Conservation (phyloP, 2,329 filamentous ascomycete species). For the Sarocladium oryzae region DNA sequence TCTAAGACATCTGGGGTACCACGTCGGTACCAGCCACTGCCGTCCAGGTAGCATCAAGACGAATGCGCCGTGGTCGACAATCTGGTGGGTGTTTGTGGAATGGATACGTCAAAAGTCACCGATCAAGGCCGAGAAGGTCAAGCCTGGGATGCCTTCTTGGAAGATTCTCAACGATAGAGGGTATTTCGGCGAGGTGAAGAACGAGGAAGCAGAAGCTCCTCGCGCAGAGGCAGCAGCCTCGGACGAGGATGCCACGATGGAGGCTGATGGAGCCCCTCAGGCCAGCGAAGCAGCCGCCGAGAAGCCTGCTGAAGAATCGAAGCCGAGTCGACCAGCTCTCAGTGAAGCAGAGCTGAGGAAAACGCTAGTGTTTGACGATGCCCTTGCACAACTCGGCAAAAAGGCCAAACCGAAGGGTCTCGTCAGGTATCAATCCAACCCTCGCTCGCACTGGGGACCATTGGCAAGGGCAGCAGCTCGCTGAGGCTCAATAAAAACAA, state of each 20-base stretch:
- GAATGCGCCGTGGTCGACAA: conserved; percentile 78
- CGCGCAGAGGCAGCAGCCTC: too few species aligned
- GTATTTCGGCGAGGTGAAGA: conserved; percentile 23
- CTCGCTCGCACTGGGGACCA: conserved; percentile 89
- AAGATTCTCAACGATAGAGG: conserved; percentile 50
- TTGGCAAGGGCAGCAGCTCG: conserved; percentile 53
- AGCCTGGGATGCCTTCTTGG: conserved; percentile 63
- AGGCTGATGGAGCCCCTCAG: not conserved
- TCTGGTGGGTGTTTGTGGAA: conserved; percentile 92
- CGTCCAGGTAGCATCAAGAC: conserved; percentile 89
- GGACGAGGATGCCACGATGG: conserved; percentile 1
- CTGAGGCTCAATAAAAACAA: too few species aligned
- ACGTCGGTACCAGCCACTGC: conserved; percentile 79
- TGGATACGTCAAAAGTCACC: conserved; percentile 80
- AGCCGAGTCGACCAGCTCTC: conserved; percentile 11
- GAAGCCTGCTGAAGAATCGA: conserved; percentile 15
- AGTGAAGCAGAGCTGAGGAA: conserved; percentile 43
- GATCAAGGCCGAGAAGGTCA: conserved; percentile 65
- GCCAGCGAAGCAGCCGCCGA: conserved; percentile 1
- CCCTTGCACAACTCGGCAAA: conserved; percentile 66
- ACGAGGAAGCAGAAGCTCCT: not conserved
- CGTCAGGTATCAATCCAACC: conserved; percentile 85
- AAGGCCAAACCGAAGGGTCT: conserved; percentile 62
- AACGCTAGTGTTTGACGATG: conserved; percentile 66
- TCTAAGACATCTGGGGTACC: conserved; percentile 72